Conservation (phyloP, 2,329 filamentous ascomycete species). For the Aaosphaeria pasadenensis region DNA sequence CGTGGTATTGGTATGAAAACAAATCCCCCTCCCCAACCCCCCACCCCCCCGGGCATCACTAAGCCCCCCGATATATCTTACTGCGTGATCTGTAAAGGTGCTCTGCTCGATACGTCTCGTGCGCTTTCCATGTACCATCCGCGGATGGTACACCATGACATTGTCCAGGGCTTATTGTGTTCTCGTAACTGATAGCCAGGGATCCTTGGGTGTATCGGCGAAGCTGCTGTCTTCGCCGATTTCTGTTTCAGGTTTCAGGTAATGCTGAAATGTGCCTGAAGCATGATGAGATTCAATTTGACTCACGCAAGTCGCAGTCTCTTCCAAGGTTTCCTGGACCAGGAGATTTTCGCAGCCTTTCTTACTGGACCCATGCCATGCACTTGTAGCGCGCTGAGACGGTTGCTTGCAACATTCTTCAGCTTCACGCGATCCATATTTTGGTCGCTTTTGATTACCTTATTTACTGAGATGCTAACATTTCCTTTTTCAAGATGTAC, state of each 20-base stretch:
- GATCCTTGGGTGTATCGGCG: conserved; percentile 86
- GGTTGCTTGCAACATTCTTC: conserved; percentile 53
- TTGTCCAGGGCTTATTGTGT: conserved; percentile 84
- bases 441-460: conserved; percentile 48
- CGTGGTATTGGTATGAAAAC: conserved; percentile 99
- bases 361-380: conserved; percentile 45
- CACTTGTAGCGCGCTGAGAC: conserved; percentile 53
- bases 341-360: conserved; percentile 56
- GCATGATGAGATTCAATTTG: conserved; percentile 74
- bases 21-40: conserved; percentile 47
- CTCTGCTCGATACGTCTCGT: conserved; percentile 90
- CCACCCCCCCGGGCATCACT: conserved; percentile 34
- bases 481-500: conserved; percentile 85
- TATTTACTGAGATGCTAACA: conserved; percentile 68
- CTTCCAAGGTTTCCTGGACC: conserved; percentile 68
- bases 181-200: conserved; percentile 75
- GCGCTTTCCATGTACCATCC: conserved; percentile 56
- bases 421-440: conserved; percentile 59
- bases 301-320: conserved; percentile 68
- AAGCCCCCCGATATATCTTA: conserved; percentile 43
- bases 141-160: conserved; percentile 73
- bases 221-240: conserved; percentile 64
- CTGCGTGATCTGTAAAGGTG: conserved; percentile 66
- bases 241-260: conserved; percentile 67
- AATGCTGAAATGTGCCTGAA: conserved; percentile 61